Evolutionary conservation across 1,284 basidiomycete species (phyloP), one percentile per base, ranked within the genome.

Genomic region (Mycena citricolor): DNA sequence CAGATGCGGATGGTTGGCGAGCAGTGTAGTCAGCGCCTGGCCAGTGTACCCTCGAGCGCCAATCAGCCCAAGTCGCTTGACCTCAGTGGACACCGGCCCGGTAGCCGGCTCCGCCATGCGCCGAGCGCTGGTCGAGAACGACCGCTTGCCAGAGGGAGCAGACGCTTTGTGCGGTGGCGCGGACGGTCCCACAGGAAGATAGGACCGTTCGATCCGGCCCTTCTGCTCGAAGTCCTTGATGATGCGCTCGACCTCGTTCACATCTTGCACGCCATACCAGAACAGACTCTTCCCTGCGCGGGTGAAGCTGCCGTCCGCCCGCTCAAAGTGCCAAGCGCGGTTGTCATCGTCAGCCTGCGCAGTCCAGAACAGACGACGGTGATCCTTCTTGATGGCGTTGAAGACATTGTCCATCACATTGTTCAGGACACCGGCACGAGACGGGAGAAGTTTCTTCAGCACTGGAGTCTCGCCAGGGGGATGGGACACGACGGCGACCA

Each of bases 291-390:
- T 82, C 33, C 95, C 94, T 24, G 91, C 91, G 42, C 97, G 80
- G 10, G 94, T 97, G 73, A 99, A 99, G 67, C 89, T 92, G 7
- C 95, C 95, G 57, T 99, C 95, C 1, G 95, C 93, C 44, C 93
- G 83, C 74, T 99, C 97, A 63, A 97, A 99, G 72, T 99, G 95
- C 95, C 95, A 99, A 2, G 88, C 82, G 30, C 94, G 83, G 70
- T 97, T 86, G 72, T 98, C 95, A 65, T 99, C 94, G 57, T 97
- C 94, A 7, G 87, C 87, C 59, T 88, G 87, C 2, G 90, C 86
- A 10, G 94, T 97, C 95, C 97, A 99, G 75, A 99, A 95, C 29
- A 99, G 79, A 47, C 83, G 82, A 58, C 86, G 84, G 71, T 97
- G 90, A 67, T 99, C 94, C 73, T 93, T 95, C 68, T 87, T 89